Base-by-base conservation (phyloP, 768 basidiomycete species). In the Termitomyces sp. region DNA sequence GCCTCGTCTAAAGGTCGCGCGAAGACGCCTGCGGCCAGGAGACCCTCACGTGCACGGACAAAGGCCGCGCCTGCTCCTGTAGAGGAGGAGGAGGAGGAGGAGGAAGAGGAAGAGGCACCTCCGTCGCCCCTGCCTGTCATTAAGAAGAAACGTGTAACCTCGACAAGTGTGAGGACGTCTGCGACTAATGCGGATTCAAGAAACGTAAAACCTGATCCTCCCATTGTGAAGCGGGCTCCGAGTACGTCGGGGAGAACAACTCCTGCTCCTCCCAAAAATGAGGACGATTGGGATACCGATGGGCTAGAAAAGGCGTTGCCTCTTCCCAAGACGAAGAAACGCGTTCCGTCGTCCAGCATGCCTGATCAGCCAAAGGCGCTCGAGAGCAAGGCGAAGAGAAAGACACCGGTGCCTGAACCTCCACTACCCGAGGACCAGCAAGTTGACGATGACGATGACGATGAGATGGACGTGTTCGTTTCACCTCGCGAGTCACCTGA, bases 1-100 rank as follows among this genome's bases (percentile, higher is more conserved):
- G 56, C 54, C 26, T 47, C 34, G 3, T 57, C 56, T 8, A 56
- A 58, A 37, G 46, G 56, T 45, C 62, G 60, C 33, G 20, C 64
- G 10, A 63, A 60, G 47, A 41, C 54, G 10, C 45, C 60, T 20
- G 37, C 39, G 13, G 7, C 55, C 2, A 39, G 60, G 20, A 63
- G 54, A 42, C 56, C 64, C 42, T 69, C 65, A 48, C 68, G 64
- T 45, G 46, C 65, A 8, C 69, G 68, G 45, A 20, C 60, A 7
- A 69, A 69, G 54, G 52, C 63, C n/a, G 33, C 52, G 22, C 42
- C 55, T 45, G 39, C 20, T 2, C 54, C 48, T n/a, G 51, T 29
- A 36, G 48, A 62, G 36, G 64, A 67, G 36, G 64, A 67, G 51
- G 57, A 45, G 18, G 63, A 65, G 28, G 67, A 67, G n/a, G 68